These are phyloP conservation scores for Exophiala lecanii-corni DNA, from an alignment of 2,329 filamentous ascomycete species.

Conservation along the genomic window DNA sequence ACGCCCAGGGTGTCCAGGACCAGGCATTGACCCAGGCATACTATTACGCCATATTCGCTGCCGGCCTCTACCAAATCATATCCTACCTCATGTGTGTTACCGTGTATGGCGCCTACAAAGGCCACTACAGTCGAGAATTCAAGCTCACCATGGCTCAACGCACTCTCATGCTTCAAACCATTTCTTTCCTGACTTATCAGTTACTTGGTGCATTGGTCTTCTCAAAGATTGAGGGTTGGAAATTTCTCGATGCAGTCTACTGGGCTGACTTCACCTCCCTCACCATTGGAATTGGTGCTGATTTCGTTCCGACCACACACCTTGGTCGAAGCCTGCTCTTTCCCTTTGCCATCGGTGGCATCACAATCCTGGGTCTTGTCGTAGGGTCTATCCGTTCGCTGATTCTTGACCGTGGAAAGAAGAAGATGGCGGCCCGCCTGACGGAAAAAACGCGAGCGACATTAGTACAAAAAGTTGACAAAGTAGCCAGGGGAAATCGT, in stretches of 20 bases:
- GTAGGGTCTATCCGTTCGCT: slow-evolving; percentile 47
- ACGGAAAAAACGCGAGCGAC: slow-evolving; percentile 33
- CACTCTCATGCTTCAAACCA: slow-evolving; percentile 46
- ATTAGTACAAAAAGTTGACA: slow-evolving; percentile 28
- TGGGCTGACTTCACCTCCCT: slow-evolving; percentile 54
- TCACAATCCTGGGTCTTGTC: slow-evolving; percentile 52
- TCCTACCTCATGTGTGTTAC: slow-evolving; percentile 52
- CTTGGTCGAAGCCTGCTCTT: slow-evolving; percentile 49
- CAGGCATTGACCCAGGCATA: slow-evolving; percentile 53
- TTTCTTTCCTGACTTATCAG: slow-evolving; percentile 38
- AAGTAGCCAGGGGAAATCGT: slow-evolving; percentile 4
- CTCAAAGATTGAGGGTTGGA: slow-evolving; percentile 47
- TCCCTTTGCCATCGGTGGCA: slow-evolving; percentile 52
- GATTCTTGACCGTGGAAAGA: slow-evolving; percentile 36
- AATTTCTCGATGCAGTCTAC: slow-evolving; percentile 51
- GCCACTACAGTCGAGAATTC: slow-evolving; percentile 54
- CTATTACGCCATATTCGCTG: slow-evolving; percentile 58
- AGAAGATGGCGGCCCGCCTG: slow-evolving; percentile 33
- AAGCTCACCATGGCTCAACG: slow-evolving; percentile 53
- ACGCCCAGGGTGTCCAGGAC: slow-evolving; percentile 35
- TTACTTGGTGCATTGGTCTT: slow-evolving; percentile 37
- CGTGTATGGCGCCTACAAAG: slow-evolving; percentile 50
- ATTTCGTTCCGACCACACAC: slow-evolving; percentile 47
- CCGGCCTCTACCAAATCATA: slow-evolving; percentile 53
- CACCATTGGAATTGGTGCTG: slow-evolving; percentile 52